Base-by-base conservation (phyloP, 805 yeast genomes). In the Candida chauliodis region DNA sequence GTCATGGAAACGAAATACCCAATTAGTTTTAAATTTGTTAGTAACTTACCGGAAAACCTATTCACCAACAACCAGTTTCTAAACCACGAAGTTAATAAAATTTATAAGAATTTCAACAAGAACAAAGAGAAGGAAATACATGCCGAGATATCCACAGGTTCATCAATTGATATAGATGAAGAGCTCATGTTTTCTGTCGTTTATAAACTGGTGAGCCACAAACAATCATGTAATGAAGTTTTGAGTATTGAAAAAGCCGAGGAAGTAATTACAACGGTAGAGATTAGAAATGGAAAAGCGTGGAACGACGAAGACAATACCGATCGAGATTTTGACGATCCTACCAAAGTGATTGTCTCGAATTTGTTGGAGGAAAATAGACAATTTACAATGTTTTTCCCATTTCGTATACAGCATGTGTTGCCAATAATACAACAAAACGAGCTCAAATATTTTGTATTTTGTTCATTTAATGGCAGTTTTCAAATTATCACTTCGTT, bases 381-480 rank as follows among this genome's bases (percentile, higher is more conserved):
- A 15, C 55, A 55, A 40, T 58, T 57, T 26, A 66, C 69, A 2
- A 53, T 69, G 25, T 66, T 69, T 34, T 72, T 69, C 28, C 67
- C 79, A 3, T 75, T 61, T 30, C 69, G 66, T 37, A 72, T 73
- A 24, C 72, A 75, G 25, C 73, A 78, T 34, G 73, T 69, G n/a
- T 40, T 61, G 2, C 72, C 73, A 2, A 41, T 68, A 4, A 42
- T 61, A 5, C 38, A 71, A 18, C 58, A 55, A 25, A 52, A 58
- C 3, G 48, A 49, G 17, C 61, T 66, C 8, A 48, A 52, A 11
- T 78, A 63, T 48, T 74, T 81, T 66, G 73, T 73, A 8, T 52
- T 79, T 16, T 68, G 81, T 0, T 78, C 86, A 0, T 80, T 79
- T 33, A 64, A 71, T 21, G 89, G 89, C 0, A 57, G 76, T 0